phyloP scores from a whole-genome alignment of 306 rosid species.

The Herpetospermum pedunculosum region DNA sequence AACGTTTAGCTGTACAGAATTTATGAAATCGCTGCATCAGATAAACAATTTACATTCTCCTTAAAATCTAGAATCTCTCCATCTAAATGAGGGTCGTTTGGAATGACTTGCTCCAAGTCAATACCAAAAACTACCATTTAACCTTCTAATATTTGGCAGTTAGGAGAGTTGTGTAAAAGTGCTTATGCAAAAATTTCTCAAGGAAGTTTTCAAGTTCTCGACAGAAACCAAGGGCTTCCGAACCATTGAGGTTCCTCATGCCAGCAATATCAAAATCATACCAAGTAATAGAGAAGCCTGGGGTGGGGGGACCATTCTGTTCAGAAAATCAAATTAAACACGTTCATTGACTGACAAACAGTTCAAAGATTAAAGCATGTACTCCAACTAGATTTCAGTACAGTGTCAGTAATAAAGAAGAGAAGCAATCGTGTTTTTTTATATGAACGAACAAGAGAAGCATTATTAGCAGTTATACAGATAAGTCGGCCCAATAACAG shows the following conservation, averaged over 20 bases:
- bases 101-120: too few relatives aligned
- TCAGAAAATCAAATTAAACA: background rate
- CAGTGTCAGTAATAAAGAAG: background rate
- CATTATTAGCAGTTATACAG: background rate
- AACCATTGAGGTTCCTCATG: conserved; percentile 4
- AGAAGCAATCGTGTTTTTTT: background rate
- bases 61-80: background rate
- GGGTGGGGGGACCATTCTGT: background rate
- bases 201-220: background rate
- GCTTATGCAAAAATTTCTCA: background rate
- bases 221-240: background rate
- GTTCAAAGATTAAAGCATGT: background rate
- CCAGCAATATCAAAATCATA: conserved; percentile 3
- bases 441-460: background rate
- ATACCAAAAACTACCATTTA: background rate
- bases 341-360: background rate
- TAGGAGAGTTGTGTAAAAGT: background rate
- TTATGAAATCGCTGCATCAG: conserved; percentile 13
- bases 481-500: background rate
- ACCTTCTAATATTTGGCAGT: background rate
- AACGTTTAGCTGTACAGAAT: conserved; percentile 6
- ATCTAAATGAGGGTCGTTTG: background rate
- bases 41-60: background rate
- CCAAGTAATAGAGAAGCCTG: conserved; percentile 1
- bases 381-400: background rate